Evolutionary conservation across 2,329 filamentous ascomycete genomes (phyloP).

Genomic region (Mycocentrospora acerina): DNA sequence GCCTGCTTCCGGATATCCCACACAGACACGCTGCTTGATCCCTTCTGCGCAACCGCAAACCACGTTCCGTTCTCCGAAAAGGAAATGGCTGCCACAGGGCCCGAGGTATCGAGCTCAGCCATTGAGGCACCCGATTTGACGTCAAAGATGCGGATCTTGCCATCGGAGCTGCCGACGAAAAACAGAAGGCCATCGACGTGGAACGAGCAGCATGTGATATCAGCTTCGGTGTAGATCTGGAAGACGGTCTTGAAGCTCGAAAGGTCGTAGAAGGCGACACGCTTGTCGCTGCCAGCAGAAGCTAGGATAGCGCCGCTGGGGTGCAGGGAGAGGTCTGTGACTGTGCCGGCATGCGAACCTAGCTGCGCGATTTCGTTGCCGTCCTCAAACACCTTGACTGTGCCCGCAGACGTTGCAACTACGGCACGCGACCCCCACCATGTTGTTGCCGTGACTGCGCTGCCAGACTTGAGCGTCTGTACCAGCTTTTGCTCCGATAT

Average conservation of each 20-base stretch:
- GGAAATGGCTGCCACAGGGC: slow-evolving; percentile 71
- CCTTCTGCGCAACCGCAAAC: slow-evolving; percentile 81
- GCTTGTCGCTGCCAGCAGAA: slow-evolving; percentile 89
- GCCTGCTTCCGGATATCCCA: slow-evolving; percentile 90
- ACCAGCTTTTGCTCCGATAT: slow-evolving; percentile 75
- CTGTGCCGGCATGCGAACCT: slow-evolving; percentile 79
- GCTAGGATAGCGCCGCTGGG: slow-evolving; percentile 80
- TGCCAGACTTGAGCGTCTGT: slow-evolving; percentile 63
- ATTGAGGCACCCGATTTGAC: slow-evolving; percentile 76
- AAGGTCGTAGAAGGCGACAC: slow-evolving; percentile 86
- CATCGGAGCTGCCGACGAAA: slow-evolving; percentile 76
- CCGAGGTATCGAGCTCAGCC: slow-evolving; percentile 66
- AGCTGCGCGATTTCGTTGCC: slow-evolving; percentile 70
- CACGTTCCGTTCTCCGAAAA: slow-evolving; percentile 98
- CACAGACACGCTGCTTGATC: slow-evolving; percentile 75
- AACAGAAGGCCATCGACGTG: slow-evolving; percentile 97
- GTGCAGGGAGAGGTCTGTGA: slow-evolving; percentile 76
- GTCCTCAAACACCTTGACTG: slow-evolving; percentile 75
- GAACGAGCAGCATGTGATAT: slow-evolving; percentile 77
- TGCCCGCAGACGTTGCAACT: slow-evolving; percentile 72
- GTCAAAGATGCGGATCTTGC: slow-evolving; percentile 86
- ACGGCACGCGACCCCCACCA: slow-evolving; percentile 71
- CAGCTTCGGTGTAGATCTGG: slow-evolving; percentile 78
- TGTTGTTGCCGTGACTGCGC: slow-evolving; percentile 65
- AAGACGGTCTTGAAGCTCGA: slow-evolving; percentile 66